phyloP scores from a whole-genome alignment of 345 rosid genomes.

The Eucalyptus marginata region DNA sequence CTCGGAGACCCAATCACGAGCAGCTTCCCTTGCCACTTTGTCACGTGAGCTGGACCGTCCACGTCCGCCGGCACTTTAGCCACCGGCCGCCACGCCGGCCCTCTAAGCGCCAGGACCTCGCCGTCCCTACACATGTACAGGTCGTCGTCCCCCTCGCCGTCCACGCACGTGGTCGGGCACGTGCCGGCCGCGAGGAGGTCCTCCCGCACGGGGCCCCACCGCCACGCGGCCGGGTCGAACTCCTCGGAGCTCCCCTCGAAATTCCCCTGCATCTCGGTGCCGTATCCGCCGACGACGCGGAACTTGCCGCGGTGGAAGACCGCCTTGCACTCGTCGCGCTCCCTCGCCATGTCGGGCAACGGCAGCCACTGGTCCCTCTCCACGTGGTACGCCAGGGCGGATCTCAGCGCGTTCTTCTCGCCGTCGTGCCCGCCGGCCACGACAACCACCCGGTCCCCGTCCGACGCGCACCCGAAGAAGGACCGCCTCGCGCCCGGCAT shows the following conservation, averaged over 20 bases:
- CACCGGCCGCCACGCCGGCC: slow-evolving; percentile 27
- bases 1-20: slow-evolving; percentile 43
- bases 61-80: slow-evolving; percentile 45
- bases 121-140: slow-evolving; percentile 33
- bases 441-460: slow-evolving; percentile 38
- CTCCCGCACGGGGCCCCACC: slow-evolving; percentile 27
- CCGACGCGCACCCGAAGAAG: slow-evolving; percentile 63
- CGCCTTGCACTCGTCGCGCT: slow-evolving; percentile 70
- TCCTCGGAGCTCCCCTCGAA: slow-evolving; percentile 36
- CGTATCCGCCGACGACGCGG: slow-evolving; percentile 72
- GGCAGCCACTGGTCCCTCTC: slow-evolving; percentile 34
- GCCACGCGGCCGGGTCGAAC: slow-evolving; percentile 26
- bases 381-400: slow-evolving; percentile 56
- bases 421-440: slow-evolving; percentile 75
- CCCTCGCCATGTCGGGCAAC: slow-evolving; percentile 58
- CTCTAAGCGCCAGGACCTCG: slow-evolving; percentile 8
- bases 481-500: slow-evolving; percentile 62
- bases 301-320: slow-evolving; percentile 49
- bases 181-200: slow-evolving; percentile 6
- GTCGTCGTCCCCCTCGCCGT: neutral
- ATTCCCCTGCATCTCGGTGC: slow-evolving; percentile 62
- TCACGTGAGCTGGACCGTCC: slow-evolving; percentile 12
- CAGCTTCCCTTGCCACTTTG: slow-evolving; percentile 27
- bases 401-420: slow-evolving; percentile 54
- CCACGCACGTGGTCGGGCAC: slow-evolving; percentile 24